Evolutionary conservation across 1,284 basidiomycete genomes (phyloP).

Genomic region (Tilletia walkeri): DNA sequence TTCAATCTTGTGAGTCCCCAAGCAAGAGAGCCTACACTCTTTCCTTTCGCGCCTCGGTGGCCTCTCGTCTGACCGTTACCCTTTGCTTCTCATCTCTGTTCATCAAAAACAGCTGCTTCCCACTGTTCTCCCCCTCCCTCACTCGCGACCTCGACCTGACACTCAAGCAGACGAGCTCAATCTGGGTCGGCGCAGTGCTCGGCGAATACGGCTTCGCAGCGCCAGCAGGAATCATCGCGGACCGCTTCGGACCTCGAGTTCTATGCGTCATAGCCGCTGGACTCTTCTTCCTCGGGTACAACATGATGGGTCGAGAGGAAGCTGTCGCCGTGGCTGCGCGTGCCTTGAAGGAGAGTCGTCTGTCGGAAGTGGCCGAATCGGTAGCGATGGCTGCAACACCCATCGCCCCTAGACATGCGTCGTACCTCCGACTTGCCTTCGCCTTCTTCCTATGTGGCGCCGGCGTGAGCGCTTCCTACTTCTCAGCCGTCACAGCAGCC

Average conservation of each 20-base stretch:
- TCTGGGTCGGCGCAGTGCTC: slow-evolving; percentile 28
- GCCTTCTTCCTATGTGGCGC: slow-evolving; percentile 28
- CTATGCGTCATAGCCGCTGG: slow-evolving; percentile 22
- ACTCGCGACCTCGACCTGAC: slow-evolving; percentile 26
- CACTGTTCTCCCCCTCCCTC: slow-evolving; percentile 28
- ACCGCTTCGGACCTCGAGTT: slow-evolving; percentile 25
- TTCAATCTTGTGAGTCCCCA: slow-evolving; percentile 21
- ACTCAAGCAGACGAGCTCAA: slow-evolving; percentile 27
- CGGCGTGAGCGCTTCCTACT: slow-evolving; percentile 28
- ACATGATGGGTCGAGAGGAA: slow-evolving; percentile 24
- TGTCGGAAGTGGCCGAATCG: background rate
- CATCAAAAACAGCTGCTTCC: slow-evolving; percentile 19
- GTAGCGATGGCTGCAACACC: background rate
- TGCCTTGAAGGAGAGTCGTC: background rate
- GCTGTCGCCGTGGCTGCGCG: slow-evolving; percentile 20
- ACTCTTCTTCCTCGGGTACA: slow-evolving; percentile 29
- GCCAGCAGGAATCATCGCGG: slow-evolving; percentile 23
- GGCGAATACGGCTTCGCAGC: slow-evolving; percentile 30
- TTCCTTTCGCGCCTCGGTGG: too few species aligned
- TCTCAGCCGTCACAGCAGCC: slow-evolving; percentile 25
- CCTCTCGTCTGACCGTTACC: too few species aligned
- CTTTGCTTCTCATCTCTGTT: too few species aligned
- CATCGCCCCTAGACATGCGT: background rate
- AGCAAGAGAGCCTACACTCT: background rate
- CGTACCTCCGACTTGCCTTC: slow-evolving; percentile 14